These are phyloP conservation scores for Cryptosporidium tyzzeri DNA, from an alignment of 169 alveolate genomes.

Conservation along the genomic window DNA sequence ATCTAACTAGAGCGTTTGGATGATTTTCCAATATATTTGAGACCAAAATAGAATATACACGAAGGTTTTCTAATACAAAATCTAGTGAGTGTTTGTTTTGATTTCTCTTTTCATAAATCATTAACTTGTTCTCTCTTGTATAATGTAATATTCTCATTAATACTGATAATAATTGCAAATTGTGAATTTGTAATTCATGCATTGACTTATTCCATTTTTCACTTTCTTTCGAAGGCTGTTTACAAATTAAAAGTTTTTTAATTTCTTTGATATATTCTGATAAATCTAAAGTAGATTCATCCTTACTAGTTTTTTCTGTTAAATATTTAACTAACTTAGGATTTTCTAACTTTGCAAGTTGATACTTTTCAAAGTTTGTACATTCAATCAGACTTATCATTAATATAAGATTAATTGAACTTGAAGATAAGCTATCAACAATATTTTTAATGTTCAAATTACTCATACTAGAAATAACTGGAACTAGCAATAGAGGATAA, in stretches of 20 bases:
- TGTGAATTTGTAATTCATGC: conserved; percentile 33
- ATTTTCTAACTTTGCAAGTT: conserved; percentile 19
- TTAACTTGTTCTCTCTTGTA: conserved; percentile 44
- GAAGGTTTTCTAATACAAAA: conserved; percentile 35
- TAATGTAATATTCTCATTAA: conserved; percentile 42
- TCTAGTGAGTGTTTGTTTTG: conserved; percentile 8
- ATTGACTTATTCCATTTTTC: not conserved
- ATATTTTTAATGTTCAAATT: conserved; percentile 27
- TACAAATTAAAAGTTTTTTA: not conserved
- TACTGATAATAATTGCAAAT: conserved; percentile 39
- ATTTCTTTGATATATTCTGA: conserved; percentile 3
- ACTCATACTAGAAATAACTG: conserved; percentile 32
- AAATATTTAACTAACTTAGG: conserved; percentile 6
- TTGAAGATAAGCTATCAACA: conserved; percentile 4
- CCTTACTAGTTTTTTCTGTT: not conserved
- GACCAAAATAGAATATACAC: conserved; percentile 25
- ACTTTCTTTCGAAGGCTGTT: conserved; percentile 5
- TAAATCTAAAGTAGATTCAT: not conserved
- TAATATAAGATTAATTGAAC: not conserved
- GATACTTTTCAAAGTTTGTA: conserved; percentile 1
- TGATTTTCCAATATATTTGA: conserved; percentile 43
- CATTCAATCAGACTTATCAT: conserved; percentile 29
- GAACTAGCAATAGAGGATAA: conserved; percentile 18
- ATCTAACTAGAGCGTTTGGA: conserved; percentile 46
- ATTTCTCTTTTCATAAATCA: conserved; percentile 30